Evolutionary conservation across 495 filamentous ascomycete genomes (phyloP).

Genomic region (Chaetomidium leptoderma): DNA sequence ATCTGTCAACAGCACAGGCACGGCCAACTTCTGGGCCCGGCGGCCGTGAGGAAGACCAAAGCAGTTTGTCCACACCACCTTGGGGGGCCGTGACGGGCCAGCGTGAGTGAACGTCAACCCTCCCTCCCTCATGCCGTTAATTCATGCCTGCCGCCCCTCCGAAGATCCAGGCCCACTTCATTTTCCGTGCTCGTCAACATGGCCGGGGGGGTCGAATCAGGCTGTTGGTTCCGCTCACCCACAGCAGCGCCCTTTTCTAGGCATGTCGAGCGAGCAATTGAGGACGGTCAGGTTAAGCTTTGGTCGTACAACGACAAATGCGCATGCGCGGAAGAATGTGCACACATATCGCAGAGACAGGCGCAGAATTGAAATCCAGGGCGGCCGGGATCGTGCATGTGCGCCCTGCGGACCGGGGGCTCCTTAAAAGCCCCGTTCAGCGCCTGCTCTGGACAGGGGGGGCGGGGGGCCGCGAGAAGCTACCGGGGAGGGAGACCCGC

Average conservation of each 20-base stretch:
- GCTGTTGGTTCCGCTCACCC: constrained; percentile 19
- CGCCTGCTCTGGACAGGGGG: constrained; percentile 7
- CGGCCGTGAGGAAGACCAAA: not conserved
- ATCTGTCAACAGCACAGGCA: not conserved
- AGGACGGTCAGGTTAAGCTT: constrained; percentile 17
- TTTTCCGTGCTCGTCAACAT: constrained; percentile 19
- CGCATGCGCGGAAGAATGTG: not conserved
- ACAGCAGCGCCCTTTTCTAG: not conserved
- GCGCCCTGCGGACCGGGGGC: constrained; percentile 13
- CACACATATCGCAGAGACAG: no score
- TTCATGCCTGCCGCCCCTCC: constrained; percentile 29
- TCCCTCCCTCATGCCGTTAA: constrained; percentile 17
- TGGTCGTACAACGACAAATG: not conserved
- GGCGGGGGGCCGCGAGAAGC: constrained; percentile 4
- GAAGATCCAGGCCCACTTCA: constrained; percentile 29
- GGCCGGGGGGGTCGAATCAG: constrained; percentile 26
- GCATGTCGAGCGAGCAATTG: constrained; percentile 2
- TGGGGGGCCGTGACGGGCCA: not conserved
- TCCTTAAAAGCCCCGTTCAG: constrained; percentile 19
- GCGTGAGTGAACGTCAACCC: not conserved
- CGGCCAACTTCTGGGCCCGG: not conserved
- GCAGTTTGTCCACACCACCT: not conserved
- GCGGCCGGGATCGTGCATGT: constrained; percentile 24
- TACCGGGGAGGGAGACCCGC: constrained; percentile 13
- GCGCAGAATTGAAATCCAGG: constrained; percentile 13